Conservation (phyloP, 2,329 filamentous ascomycete species). For the Diplodia corticola region DNA sequence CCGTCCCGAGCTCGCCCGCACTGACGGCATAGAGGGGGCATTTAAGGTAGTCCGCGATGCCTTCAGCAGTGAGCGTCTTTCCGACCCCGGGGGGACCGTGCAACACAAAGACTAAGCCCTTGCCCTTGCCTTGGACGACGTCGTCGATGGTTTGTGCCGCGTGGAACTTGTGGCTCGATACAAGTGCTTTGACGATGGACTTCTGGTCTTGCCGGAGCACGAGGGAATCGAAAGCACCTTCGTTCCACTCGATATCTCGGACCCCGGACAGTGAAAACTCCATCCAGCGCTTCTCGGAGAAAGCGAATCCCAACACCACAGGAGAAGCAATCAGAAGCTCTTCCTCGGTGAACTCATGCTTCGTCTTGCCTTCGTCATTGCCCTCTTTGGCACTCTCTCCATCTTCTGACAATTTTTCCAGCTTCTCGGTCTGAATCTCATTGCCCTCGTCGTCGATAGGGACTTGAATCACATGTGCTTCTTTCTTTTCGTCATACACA, state of each 20-base stretch:
- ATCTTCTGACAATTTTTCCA: constrained; percentile 54
- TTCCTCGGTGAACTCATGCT: constrained; percentile 70
- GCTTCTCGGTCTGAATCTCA: constrained; percentile 57
- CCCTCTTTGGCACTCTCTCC: constrained; percentile 23
- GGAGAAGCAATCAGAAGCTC: constrained; percentile 82
- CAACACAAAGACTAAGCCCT: constrained; percentile 77
- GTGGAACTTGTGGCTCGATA: constrained; percentile 81
- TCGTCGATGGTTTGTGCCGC: constrained; percentile 79
- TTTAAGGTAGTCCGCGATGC: constrained; percentile 78
- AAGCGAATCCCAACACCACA: constrained; percentile 82
- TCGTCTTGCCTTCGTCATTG: constrained; percentile 27
- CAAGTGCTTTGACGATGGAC: constrained; percentile 71
- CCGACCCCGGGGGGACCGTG: constrained; percentile 86
- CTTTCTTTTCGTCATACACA: constrained; percentile 32
- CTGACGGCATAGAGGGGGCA: constrained; percentile 82
- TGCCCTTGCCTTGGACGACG: constrained; percentile 73
- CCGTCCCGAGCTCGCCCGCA: constrained; percentile 78
- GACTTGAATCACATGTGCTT: constrained; percentile 54
- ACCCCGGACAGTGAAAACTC: constrained; percentile 81
- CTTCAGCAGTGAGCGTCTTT: constrained; percentile 85
- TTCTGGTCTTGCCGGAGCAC: constrained; percentile 68
- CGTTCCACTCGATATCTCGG: constrained; percentile 81
- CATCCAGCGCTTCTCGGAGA: constrained; percentile 86
- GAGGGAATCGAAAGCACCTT: constrained; percentile 76
- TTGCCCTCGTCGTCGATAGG: constrained; percentile 57